These are phyloP conservation scores for Typha latifolia DNA, from an alignment of 176 grass and related monocot species.

Conservation along the genomic window DNA sequence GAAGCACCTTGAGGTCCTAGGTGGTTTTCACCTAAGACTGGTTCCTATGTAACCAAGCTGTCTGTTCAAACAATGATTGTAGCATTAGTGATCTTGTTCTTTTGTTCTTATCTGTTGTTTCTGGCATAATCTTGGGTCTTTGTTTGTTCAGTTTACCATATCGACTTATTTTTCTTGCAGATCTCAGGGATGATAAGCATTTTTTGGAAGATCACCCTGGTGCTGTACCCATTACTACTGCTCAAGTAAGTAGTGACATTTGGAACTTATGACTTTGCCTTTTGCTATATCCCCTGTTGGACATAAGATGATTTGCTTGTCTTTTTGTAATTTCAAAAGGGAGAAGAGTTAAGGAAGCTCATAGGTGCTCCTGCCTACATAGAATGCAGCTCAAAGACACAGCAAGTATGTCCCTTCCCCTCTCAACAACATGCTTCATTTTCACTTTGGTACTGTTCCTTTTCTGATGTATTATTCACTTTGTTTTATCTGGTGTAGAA, in stretches of 20 bases:
- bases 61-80: no score
- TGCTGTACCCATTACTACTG: conserved; percentile 30
- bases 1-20: no score
- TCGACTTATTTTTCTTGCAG: conserved; percentile 11
- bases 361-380: conserved; percentile 35
- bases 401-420: conserved; percentile 24
- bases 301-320: neutral
- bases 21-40: no score
- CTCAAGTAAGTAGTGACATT: conserved; percentile 19
- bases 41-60: no score
- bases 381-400: conserved; percentile 39
- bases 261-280: neutral
- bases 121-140: neutral
- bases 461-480: neutral
- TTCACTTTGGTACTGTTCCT: neutral
- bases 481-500: conserved; percentile 16
- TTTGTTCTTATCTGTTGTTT: no score
- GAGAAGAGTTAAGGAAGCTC: conserved; percentile 30
- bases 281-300: neutral
- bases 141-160: neutral
- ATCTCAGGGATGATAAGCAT: conserved; percentile 44
- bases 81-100: no score
- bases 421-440: no score
- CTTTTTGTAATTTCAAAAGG: conserved; percentile 15
- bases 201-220: conserved; percentile 46